phyloP scores from a whole-genome alignment of 805 yeast species.

The Teunomyces kruisii region DNA sequence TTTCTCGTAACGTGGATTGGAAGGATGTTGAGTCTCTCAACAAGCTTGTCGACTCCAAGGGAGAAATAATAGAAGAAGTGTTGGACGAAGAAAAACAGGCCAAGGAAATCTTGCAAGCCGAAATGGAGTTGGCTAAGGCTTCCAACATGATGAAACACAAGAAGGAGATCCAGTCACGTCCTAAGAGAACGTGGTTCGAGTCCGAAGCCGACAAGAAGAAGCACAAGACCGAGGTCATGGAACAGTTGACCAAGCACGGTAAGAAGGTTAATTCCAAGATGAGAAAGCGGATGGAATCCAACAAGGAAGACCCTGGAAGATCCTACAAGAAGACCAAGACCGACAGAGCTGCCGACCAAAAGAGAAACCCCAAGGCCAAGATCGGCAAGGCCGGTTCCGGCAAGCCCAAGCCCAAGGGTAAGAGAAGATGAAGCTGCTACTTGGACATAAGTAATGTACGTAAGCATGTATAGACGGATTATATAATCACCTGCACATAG shows the following conservation, averaged over 20 bases:
- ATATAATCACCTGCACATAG: not conserved
- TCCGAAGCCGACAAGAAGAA: conserved; percentile 52
- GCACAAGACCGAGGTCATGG: conserved; percentile 35
- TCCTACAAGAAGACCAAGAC: conserved; percentile 76
- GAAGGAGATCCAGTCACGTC: conserved; percentile 83
- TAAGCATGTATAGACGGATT: not conserved
- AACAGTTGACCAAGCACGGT: conserved; percentile 47
- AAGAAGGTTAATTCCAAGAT: conserved; percentile 64
- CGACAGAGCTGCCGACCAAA: conserved; percentile 60
- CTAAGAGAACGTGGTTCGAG: conserved; percentile 97
- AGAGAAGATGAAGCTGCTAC: not conserved
- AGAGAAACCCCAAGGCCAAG: conserved; percentile 25
- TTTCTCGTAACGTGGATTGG: conserved; percentile 96
- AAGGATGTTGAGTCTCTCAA: conserved; percentile 69
- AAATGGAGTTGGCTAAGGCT: conserved; percentile 85
- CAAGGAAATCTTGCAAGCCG: conserved; percentile 84
- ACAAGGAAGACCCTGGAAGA: conserved; percentile 51
- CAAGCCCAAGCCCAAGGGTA: conserved; percentile 6
- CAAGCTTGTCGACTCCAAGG: conserved; percentile 58
- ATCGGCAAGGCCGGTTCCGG: conserved; percentile 5
- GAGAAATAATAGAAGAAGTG: conserved; percentile 67
- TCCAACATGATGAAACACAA: conserved; percentile 78
- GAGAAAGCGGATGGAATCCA: conserved; percentile 67
- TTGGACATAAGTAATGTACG: too few species aligned
- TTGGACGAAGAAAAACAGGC: conserved; percentile 85